Percentiles rank a stretch among this genome's conserved stretches.
Conservation (phyloP, 2,329 filamentous ascomycete genomes). For the Aspergillus fischeri region DNA sequence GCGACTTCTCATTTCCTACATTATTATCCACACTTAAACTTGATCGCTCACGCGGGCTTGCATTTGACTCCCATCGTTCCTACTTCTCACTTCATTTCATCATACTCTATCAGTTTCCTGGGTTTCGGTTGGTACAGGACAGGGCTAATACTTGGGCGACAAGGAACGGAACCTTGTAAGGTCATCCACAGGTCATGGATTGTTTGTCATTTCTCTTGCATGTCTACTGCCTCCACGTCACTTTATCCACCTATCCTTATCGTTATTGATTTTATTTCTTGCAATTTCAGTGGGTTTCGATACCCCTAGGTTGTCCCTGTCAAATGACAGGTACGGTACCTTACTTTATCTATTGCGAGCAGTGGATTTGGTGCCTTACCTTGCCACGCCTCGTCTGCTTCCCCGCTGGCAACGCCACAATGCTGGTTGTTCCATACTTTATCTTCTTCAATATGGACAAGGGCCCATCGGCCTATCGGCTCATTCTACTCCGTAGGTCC, state of each 20-base stretch:
- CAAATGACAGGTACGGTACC: neutral
- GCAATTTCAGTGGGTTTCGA: neutral
- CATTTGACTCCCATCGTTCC: constrained; percentile 7
- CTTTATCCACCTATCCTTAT: constrained; percentile 2
- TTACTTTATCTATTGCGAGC: neutral
- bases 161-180: neutral
- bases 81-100: neutral
- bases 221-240: constrained; percentile 2
- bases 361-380: neutral
- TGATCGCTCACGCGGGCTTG: constrained; percentile 13
- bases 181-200: neutral
- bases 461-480: neutral
- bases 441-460: neutral
- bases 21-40: constrained; percentile 6
- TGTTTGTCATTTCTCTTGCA: neutral
- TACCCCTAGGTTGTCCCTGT: no score
- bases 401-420: neutral
- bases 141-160: neutral
- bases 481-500: neutral
- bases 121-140: neutral
- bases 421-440: neutral
- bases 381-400: neutral
- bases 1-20: neutral
- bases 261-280: neutral
- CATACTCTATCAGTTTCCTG: neutral